Evolutionary conservation across 306 rosid genomes (phyloP).

Genomic region (Fragaria iinumae): DNA sequence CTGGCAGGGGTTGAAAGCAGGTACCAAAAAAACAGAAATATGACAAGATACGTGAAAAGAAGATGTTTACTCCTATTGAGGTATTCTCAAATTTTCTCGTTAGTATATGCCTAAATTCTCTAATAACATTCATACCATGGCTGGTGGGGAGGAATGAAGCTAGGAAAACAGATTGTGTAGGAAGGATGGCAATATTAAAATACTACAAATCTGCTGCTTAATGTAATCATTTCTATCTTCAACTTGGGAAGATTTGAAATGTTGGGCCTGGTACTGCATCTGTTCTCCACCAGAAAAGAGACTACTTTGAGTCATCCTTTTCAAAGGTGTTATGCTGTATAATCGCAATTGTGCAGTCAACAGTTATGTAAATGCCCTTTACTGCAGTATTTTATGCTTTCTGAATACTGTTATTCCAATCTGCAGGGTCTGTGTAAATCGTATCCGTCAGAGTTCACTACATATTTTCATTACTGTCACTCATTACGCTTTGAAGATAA

Average conservation of each 20-base stretch:
- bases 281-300: neutral
- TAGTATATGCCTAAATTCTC: slow-evolving; percentile 12
- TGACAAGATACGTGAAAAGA: slow-evolving; percentile 96
- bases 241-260: neutral
- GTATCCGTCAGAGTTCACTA: slow-evolving; percentile 77
- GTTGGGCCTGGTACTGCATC: neutral
- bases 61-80: slow-evolving; percentile 92
- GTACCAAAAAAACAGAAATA: slow-evolving; percentile 90
- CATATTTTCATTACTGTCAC: slow-evolving; percentile 91
- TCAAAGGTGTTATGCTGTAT: neutral
- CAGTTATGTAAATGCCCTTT: neutral
- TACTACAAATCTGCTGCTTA: slow-evolving; percentile 8
- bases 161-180: neutral
- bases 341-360: neutral
- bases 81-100: slow-evolving; percentile 40
- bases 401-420: slow-evolving; percentile 1
- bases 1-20: slow-evolving; percentile 97
- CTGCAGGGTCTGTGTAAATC: slow-evolving; percentile 84
- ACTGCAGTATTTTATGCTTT: neutral
- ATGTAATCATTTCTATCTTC: neutral
- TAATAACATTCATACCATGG: neutral
- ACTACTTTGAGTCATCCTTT: neutral
- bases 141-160: neutral
- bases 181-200: neutral
- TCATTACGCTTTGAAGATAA: slow-evolving; percentile 91